Evolutionary conservation across 345 rosid genomes (phyloP), one percentile per base, ranked within the genome.

Genomic region (Durio zibethinus): DNA sequence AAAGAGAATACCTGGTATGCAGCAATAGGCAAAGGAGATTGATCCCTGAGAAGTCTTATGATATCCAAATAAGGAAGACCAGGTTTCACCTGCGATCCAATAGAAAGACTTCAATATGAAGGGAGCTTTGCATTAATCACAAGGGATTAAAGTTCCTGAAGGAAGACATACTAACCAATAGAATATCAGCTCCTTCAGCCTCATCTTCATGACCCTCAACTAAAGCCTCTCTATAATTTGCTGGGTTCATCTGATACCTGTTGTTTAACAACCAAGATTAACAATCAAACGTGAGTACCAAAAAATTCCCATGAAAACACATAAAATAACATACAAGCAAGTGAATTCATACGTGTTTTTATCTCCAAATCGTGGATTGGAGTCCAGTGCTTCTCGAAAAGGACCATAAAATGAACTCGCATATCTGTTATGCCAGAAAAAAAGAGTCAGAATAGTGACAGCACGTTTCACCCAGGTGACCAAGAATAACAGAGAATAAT

Each of bases 161-260:
- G 61, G 25, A 50, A 43, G 73, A 1, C 56, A 79, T 53, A 79
- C 89, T 59, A 76, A 91, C 99, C 92, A 95, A 82, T 57, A 95
- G 98, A 78, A 95, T 93, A 78, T 92, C 99, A 42, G 99, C 99
- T 83, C 99, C 99, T 87, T 95, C 99, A 79, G 92, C 84, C 77
- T 93, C 99, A 64, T 95, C 99, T 84, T 82, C 99, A 9, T 74
- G 87, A 15, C 89, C 92, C 85, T 95, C 99, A 16, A 93, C 83
- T 80, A 95, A 82, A 42, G 99, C 97, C 80, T 95, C 99, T 85
- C 97, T 85, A 53, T 93, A 92, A 63, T 95, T 95, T 15, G 99
- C 94, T 53, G 97, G 98, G 76, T 93, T 95, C 98, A 95, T 95
- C 89, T 95, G 99, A 85, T 93, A 95, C 65, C 99, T 95, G 77